Evolutionary conservation across 495 filamentous ascomycete genomes (phyloP).

Genomic region (Choiromyces venosus): DNA sequence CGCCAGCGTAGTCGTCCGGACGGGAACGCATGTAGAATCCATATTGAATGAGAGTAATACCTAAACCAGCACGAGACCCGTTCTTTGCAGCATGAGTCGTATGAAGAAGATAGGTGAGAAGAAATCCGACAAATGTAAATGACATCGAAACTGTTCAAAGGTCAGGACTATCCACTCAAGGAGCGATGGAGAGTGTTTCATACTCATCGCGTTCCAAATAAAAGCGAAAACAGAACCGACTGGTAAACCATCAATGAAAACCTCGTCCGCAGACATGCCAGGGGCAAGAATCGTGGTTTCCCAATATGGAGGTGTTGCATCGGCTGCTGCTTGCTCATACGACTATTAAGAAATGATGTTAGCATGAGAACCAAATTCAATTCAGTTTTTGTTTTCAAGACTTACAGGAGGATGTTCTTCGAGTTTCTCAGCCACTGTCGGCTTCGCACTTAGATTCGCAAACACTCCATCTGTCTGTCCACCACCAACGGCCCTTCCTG

Average conservation of each 20-base stretch:
- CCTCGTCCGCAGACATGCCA: conserved; percentile 78
- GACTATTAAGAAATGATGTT: conserved; percentile 55
- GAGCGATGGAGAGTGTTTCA: conserved; percentile 68
- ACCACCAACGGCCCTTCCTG: conserved; percentile 56
- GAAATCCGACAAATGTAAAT: conserved; percentile 95
- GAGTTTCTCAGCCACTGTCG: conserved; percentile 74
- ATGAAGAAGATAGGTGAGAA: conserved; percentile 95
- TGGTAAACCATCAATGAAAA: conserved; percentile 91
- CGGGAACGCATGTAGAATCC: conserved; percentile 74
- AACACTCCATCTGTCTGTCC: conserved; percentile 89
- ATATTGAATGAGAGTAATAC: conserved; percentile 92
- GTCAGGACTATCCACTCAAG: conserved; percentile 86
- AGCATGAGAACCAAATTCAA: conserved; percentile 8
- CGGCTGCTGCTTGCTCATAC: conserved; percentile 96
- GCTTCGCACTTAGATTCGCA: conserved; percentile 88
- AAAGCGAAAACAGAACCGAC: conserved; percentile 95
- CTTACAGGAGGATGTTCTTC: conserved; percentile 90
- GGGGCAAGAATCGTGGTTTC: conserved; percentile 96
- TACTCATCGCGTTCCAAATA: conserved; percentile 91
- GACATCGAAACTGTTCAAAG: conserved; percentile 92
- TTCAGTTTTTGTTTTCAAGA: conserved; percentile 28
- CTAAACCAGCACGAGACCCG: conserved; percentile 86
- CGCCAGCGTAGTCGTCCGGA: conserved; percentile 46
- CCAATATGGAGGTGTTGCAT: conserved; percentile 96
- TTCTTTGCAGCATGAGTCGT: conserved; percentile 98